phyloP scores from a whole-genome alignment of 768 basidiomycete genomes.

The Rhizopogon sp. region DNA sequence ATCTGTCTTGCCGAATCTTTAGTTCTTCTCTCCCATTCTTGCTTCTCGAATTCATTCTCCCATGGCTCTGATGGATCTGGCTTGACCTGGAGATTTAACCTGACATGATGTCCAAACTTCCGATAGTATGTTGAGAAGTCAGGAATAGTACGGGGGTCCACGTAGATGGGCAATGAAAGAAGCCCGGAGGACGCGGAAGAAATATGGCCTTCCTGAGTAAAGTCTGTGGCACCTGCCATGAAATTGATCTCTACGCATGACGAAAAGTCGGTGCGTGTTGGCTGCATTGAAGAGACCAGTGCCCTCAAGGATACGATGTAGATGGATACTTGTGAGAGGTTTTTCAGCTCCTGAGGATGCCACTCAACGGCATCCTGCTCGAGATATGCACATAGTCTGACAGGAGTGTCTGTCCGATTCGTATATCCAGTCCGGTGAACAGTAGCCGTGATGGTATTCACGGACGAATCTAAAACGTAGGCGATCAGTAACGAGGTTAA shows the following conservation, averaged over 20 bases:
- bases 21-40: neutral
- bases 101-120: neutral
- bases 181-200: neutral
- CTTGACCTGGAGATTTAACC: neutral
- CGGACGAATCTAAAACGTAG: neutral
- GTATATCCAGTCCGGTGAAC: constrained; percentile 2
- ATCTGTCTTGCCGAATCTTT: too few species aligned
- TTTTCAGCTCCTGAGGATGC: neutral
- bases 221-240: neutral
- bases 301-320: too few species aligned
- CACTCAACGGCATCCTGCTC: neutral
- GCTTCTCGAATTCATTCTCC: neutral
- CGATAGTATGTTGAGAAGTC: constrained; percentile 1
- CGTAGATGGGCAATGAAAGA: neutral
- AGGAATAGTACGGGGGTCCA: neutral
- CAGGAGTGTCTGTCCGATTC: constrained; percentile 2
- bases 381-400: neutral
- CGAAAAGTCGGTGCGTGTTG: neutral
- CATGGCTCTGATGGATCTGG: neutral
- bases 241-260: neutral
- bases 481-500: neutral
- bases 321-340: neutral
- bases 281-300: neutral
- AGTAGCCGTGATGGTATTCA: neutral
- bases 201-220: neutral